Evolutionary conservation across 352 stramenopile genomes (phyloP), one percentile per base, ranked within the genome.

Genomic region (Poterioochromonas sp.): DNA sequence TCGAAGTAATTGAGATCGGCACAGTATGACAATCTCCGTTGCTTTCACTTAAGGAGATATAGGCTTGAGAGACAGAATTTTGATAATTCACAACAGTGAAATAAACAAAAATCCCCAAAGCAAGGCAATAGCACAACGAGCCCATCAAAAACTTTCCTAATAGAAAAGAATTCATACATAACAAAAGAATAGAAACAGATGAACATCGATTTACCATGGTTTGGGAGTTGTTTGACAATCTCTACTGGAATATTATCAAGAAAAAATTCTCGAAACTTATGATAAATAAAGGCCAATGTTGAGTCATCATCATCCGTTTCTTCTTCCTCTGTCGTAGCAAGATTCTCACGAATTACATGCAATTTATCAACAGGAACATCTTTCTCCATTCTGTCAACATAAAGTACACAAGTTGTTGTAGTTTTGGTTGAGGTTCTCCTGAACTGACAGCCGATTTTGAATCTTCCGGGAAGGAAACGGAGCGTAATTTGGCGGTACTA

Each of bases 171-270:
- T n/a, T n/a, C n/a, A n/a, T n/a, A n/a, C n/a, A n/a, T n/a, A n/a
- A n/a, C n/a, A n/a, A n/a, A n/a, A n/a, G n/a, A n/a, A n/a, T n/a
- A n/a, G n/a, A n/a, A n/a, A n/a, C n/a, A n/a, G n/a, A n/a, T n/a
- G n/a, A n/a, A n/a, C n/a, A n/a, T n/a, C 5, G 8, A 12, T 22
- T 62, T 62, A 62, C 29, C 39, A 29, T 5, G 1, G 8, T 20
- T 20, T 43, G 29, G 60, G 3, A 69, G 35, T 41, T 69, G 20
- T 69, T 69, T 39, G 11, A 69, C 8, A 43, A 1, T 44, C 8
- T 69, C 60, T 12, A 69, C 8, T 44, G 60, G 60, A n/a, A 69
- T 69, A 26, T 69, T 3, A 40, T 69, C 60, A n/a, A 69, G 39
- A 69, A 69, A 69, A 8, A 69, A 44, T 43, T 69, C n/a, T 20